phyloP scores from a whole-genome alignment of 2,329 filamentous ascomycete genomes.

The Penicillium sp. region DNA sequence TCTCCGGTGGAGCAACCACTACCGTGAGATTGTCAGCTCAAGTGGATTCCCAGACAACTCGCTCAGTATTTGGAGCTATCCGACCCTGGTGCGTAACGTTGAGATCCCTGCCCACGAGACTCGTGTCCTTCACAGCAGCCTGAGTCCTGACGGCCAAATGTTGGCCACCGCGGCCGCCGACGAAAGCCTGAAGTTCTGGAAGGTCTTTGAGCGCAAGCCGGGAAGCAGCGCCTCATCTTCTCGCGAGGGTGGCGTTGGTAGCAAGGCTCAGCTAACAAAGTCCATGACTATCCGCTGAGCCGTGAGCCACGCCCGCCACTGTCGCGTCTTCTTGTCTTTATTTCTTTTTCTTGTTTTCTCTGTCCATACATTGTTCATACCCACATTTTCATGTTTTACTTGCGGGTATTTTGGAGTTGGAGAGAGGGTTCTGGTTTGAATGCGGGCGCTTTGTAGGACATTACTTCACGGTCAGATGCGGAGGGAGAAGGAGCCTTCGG shows the following conservation, averaged over 20 bases:
- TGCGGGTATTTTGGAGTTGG: slow-evolving; percentile 12
- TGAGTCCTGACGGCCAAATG: slow-evolving; percentile 97
- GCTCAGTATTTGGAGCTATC: slow-evolving; percentile 98
- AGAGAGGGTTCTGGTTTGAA: not conserved
- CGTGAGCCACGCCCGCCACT: not conserved
- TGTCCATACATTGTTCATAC: slow-evolving; percentile 12
- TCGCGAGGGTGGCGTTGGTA: slow-evolving; percentile 60
- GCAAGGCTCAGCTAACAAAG: slow-evolving; percentile 82
- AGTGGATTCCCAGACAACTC: slow-evolving; percentile 99
- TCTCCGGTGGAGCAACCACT: slow-evolving; percentile 90
- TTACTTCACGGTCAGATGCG: no score
- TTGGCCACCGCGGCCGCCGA: slow-evolving; percentile 93
- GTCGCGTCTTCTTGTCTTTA: not conserved
- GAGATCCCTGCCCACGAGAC: slow-evolving; percentile 98
- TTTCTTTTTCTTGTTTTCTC: slow-evolving; percentile 4
- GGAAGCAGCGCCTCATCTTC: slow-evolving; percentile 60
- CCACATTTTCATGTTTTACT: slow-evolving; percentile 17
- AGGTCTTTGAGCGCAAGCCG: slow-evolving; percentile 98
- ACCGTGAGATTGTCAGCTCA: slow-evolving; percentile 96
- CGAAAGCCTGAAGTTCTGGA: slow-evolving; percentile 99
- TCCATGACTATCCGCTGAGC: slow-evolving; percentile 85
- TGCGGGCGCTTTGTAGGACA: not conserved
- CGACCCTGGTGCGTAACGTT: slow-evolving; percentile 90
- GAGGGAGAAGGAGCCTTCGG: no score
- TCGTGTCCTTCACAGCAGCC: slow-evolving; percentile 88